Evolutionary conservation across 2,329 filamentous ascomycete species (phyloP).

Genomic region (Myriangium duriaei): DNA sequence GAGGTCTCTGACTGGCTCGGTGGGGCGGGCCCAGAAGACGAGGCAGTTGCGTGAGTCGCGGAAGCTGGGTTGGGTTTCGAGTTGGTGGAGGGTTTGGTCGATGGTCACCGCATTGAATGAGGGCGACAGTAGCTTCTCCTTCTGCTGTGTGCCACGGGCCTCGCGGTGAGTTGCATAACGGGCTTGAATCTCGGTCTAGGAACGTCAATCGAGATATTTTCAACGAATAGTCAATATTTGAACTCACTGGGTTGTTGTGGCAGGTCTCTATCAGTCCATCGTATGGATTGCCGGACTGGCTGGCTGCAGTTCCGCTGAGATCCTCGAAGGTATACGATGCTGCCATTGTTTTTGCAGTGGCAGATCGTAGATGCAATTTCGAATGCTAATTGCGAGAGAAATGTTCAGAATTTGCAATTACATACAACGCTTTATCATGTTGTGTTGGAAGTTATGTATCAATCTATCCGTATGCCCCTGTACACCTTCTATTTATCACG

Average conservation of each 20-base stretch:
- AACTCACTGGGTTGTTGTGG: constrained; percentile 51
- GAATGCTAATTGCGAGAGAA: no score
- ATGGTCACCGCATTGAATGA: constrained; percentile 60
- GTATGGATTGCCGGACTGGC: constrained; percentile 55
- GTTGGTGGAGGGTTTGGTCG: constrained; percentile 60
- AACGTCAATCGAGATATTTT: background rate
- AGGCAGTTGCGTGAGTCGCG: constrained; percentile 68
- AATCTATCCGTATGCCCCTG: no score
- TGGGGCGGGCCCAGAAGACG: constrained; percentile 79
- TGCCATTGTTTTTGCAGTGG: constrained; percentile 16
- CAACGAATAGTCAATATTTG: background rate
- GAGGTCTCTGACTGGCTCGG: constrained; percentile 55
- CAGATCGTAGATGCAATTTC: no score
- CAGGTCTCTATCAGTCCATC: constrained; percentile 58
- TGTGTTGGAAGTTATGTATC: no score
- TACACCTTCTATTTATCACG: no score
- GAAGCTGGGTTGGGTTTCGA: constrained; percentile 59
- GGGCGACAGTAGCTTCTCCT: constrained; percentile 54
- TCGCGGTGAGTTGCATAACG: constrained; percentile 63
- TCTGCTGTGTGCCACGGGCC: constrained; percentile 65
- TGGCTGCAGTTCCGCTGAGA: constrained; percentile 17
- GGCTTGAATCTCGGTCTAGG: constrained; percentile 52
- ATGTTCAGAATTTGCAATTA: no score
- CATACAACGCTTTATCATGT: no score
- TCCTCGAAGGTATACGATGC: constrained; percentile 26